phyloP scores from a whole-genome alignment of 2,329 filamentous ascomycete species.

The Monosporascus sp. region DNA sequence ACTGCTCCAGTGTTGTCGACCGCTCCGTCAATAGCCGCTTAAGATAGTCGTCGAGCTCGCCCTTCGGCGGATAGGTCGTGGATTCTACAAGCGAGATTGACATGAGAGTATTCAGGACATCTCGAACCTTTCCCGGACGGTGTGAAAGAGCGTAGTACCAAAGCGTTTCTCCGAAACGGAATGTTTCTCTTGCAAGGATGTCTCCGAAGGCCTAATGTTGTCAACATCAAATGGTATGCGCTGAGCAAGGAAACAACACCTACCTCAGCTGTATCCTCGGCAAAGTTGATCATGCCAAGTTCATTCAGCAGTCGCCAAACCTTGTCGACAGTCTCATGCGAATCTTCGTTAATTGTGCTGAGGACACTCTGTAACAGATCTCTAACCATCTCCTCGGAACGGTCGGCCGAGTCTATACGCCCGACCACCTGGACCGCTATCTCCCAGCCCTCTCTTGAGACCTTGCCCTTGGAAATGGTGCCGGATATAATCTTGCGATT shows the following conservation, averaged over 20 bases:
- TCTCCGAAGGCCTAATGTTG: slow-evolving; percentile 72
- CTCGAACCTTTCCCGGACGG: slow-evolving; percentile 69
- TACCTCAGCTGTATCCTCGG: slow-evolving; percentile 78
- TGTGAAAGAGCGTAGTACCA: slow-evolving; percentile 90
- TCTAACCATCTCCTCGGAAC: slow-evolving; percentile 68
- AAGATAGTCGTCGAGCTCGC: slow-evolving; percentile 69
- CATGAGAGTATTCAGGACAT: slow-evolving; percentile 80
- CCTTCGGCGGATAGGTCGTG: slow-evolving; percentile 65
- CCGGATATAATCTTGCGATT: slow-evolving; percentile 45
- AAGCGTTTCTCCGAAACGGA: slow-evolving; percentile 78
- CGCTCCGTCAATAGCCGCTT: slow-evolving; percentile 65
- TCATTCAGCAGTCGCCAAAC: slow-evolving; percentile 73
- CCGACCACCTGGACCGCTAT: slow-evolving; percentile 77
- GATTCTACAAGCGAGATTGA: slow-evolving; percentile 85
- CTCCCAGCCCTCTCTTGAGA: slow-evolving; percentile 74
- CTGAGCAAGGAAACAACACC: slow-evolving; percentile 22
- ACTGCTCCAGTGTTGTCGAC: slow-evolving; percentile 62
- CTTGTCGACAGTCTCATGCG: slow-evolving; percentile 69
- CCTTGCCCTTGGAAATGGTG: slow-evolving; percentile 22
- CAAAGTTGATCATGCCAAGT: slow-evolving; percentile 72
- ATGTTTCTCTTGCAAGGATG: slow-evolving; percentile 62
- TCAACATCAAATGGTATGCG: slow-evolving; percentile 16
- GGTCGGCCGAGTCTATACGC: slow-evolving; percentile 67
- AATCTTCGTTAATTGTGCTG: slow-evolving; percentile 55
- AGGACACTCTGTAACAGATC: slow-evolving; percentile 65